Percentiles rank a stretch among this genome's conserved stretches.
Evolutionary conservation across 192 early-diverging fungal species (phyloP).

Genomic region (Fimicolochytrium jonesii): DNA sequence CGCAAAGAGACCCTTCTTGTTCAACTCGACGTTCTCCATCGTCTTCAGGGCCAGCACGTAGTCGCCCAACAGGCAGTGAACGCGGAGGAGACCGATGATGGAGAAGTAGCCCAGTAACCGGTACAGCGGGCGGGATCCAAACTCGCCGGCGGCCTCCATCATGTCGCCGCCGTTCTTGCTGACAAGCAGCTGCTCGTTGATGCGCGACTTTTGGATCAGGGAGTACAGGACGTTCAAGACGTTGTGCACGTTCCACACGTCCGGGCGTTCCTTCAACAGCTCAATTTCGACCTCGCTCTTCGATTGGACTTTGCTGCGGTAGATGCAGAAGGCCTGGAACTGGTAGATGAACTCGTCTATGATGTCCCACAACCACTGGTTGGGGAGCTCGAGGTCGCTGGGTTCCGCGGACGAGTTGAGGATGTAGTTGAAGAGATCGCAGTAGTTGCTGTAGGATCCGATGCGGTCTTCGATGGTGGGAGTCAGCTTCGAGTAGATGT

Average conservation of each 20-base stretch:
- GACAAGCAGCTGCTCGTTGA: slow-evolving; percentile 89
- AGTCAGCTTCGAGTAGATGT: slow-evolving; percentile 88
- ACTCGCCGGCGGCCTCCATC: slow-evolving; percentile 82
- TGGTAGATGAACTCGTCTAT: slow-evolving; percentile 99
- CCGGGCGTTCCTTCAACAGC: slow-evolving; percentile 75
- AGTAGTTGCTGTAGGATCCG: slow-evolving; percentile 94
- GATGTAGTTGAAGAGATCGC: slow-evolving; percentile 94
- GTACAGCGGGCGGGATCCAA: slow-evolving; percentile 84
- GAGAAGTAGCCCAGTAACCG: slow-evolving; percentile 97
- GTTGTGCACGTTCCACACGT: slow-evolving; percentile 89
- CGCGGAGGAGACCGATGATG: slow-evolving; percentile 86
- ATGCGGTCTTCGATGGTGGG: slow-evolving; percentile 87
- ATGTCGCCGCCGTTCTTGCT: slow-evolving; percentile 86
- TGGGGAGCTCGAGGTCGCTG: slow-evolving; percentile 87
- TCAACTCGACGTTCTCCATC: slow-evolving; percentile 92
- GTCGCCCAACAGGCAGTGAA: slow-evolving; percentile 94
- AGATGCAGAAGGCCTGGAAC: slow-evolving; percentile 96
- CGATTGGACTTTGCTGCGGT: slow-evolving; percentile 80
- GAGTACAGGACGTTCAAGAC: slow-evolving; percentile 96
- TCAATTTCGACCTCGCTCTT: slow-evolving; percentile 76
- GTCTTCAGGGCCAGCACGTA: slow-evolving; percentile 93
- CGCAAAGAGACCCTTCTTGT: slow-evolving; percentile 90
- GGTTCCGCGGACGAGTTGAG: slow-evolving; percentile 65
- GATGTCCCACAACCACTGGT: slow-evolving; percentile 99
- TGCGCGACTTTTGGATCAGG: slow-evolving; percentile 90